Conservation (phyloP, 306 rosid genomes). For the Parietaria judaica region DNA sequence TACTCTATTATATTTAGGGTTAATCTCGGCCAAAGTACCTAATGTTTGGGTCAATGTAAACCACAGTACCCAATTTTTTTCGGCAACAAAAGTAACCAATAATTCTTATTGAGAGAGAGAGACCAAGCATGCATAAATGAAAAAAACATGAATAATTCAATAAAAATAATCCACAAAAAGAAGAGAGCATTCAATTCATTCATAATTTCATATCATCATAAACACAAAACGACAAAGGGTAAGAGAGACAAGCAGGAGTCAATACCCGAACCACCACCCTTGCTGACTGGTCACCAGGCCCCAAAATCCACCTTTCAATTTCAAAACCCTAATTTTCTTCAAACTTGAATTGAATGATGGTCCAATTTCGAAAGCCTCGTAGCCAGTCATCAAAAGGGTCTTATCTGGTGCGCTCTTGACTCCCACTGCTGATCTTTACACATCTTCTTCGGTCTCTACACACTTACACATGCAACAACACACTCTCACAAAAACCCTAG, state of each 20-base stretch:
- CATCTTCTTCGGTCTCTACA: constrained; percentile 22
- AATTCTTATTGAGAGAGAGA: neutral
- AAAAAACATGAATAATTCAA: neutral
- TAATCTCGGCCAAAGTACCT: neutral
- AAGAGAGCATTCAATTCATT: constrained; percentile 22
- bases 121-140: no score
- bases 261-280: constrained; percentile 99
- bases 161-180: neutral
- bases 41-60: no score
- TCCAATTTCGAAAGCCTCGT: constrained; percentile 12
- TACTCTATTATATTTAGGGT: neutral
- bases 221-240: constrained; percentile 20
- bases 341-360: neutral
- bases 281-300: constrained; percentile 26
- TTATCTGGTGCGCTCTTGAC: constrained; percentile 99
- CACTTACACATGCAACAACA: constrained; percentile 3
- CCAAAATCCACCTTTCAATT: constrained; percentile 9
- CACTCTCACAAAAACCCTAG: neutral
- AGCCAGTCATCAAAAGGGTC: constrained; percentile 43
- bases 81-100: neutral
- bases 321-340: neutral
- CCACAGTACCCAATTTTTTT: neutral
- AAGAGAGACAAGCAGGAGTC: constrained; percentile 65
- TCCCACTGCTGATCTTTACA: constrained; percentile 45
- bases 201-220: neutral